These are phyloP conservation scores for Lupinus albus DNA, from an alignment of 306 rosid genomes.

Conservation along the genomic window DNA sequence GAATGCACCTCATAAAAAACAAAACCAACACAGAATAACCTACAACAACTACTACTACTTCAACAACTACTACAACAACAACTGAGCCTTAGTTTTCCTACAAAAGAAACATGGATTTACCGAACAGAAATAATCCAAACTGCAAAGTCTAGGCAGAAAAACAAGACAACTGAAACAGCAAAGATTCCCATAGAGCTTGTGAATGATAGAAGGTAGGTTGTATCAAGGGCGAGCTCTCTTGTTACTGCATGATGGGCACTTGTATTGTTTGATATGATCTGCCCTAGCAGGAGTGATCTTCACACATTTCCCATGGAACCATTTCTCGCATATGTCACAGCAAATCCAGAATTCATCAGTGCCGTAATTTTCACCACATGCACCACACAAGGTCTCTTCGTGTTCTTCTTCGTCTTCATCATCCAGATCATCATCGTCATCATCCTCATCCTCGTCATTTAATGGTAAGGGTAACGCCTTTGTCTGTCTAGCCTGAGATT, in stretches of 20 bases:
- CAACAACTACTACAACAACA: no score
- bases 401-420: constrained; percentile 87
- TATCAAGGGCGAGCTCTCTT: constrained; percentile 75
- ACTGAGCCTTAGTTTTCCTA: no score
- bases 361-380: constrained; percentile 82
- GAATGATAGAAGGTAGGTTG: constrained; percentile 12
- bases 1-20: constrained; percentile 45
- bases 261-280: constrained; percentile 89
- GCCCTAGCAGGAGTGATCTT: constrained; percentile 94
- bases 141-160: constrained; percentile 38
- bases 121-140: constrained; percentile 47
- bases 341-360: constrained; percentile 94
- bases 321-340: constrained; percentile 87
- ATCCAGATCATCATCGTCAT: constrained; percentile 69
- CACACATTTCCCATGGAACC: constrained; percentile 97
- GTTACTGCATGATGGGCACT: constrained; percentile 95
- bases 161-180: constrained; percentile 41
- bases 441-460: constrained; percentile 73
- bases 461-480: constrained; percentile 46
- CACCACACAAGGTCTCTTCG: constrained; percentile 88
- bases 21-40: constrained; percentile 44
- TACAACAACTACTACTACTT: no score
- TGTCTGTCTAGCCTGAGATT: constrained; percentile 55
- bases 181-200: constrained; percentile 34
- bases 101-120: constrained; percentile 44